These are phyloP conservation scores for Phytophthora kernoviae DNA, from an alignment of 352 stramenopile genomes.

Conservation along the genomic window DNA sequence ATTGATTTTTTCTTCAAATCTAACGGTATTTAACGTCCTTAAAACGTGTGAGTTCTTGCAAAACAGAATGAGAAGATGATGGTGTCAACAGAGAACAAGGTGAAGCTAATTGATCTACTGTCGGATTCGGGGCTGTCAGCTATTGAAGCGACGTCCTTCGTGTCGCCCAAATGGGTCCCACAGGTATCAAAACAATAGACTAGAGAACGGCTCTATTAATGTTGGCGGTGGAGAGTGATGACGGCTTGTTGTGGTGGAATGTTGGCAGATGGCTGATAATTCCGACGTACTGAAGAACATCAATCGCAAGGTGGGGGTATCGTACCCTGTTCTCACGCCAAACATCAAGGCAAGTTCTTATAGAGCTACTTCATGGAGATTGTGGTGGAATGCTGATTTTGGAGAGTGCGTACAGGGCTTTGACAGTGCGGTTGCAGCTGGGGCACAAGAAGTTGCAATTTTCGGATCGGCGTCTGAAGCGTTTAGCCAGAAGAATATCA, in stretches of 20 bases:
- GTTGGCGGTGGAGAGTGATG: too few relatives aligned
- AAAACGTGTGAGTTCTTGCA: too few relatives aligned
- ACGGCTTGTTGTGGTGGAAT: constrained; percentile 11
- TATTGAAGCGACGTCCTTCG: constrained; percentile 96
- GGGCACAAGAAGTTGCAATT: constrained; percentile 94
- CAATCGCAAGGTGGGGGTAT: constrained; percentile 70
- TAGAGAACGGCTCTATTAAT: background rate
- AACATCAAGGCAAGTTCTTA: constrained; percentile 88
- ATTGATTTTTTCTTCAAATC: too few relatives aligned
- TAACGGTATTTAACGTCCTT: background rate
- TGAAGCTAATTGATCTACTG: constrained; percentile 92
- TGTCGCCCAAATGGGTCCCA: constrained; percentile 97
- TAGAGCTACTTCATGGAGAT: background rate
- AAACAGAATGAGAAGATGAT: constrained; percentile 92
- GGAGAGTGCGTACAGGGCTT: constrained; percentile 64
- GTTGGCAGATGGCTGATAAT: constrained; percentile 94
- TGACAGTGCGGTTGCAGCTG: constrained; percentile 79
- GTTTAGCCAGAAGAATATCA: constrained; percentile 97
- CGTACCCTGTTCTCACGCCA: constrained; percentile 92
- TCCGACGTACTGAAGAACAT: constrained; percentile 89
- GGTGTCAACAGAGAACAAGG: constrained; percentile 91
- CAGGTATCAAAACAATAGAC: constrained; percentile 48
- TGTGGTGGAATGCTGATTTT: background rate
- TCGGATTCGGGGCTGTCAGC: constrained; percentile 85
- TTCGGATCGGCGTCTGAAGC: constrained; percentile 95